Evolutionary conservation across 331 rosid species (phyloP).

Genomic region (Quercus phellos): DNA sequence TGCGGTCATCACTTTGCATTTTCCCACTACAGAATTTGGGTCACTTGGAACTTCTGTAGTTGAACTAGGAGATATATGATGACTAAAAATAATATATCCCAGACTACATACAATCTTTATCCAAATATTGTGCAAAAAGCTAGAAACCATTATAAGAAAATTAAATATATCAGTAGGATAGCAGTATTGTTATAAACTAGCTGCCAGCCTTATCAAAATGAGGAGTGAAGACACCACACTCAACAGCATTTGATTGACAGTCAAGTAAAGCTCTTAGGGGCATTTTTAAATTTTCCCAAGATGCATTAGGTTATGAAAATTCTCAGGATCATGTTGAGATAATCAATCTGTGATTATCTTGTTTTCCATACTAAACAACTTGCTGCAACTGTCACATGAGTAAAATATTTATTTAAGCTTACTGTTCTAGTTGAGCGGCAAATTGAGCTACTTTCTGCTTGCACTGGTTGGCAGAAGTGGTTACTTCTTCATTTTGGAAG

Average conservation of each 20-base stretch:
- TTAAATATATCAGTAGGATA: not conserved
- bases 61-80: not conserved
- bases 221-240: not conserved
- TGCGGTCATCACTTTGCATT: not conserved
- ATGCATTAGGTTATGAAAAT: not conserved
- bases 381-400: not conserved
- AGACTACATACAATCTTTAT: not conserved
- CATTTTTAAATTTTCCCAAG: not conserved
- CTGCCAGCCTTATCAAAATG: not conserved
- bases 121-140: not conserved
- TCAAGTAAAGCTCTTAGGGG: not conserved
- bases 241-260: not conserved
- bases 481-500: conserved; percentile 82
- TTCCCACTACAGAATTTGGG: not conserved
- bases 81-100: not conserved
- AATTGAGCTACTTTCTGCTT: conserved; percentile 94
- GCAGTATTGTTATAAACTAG: not conserved
- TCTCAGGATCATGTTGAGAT: not conserved
- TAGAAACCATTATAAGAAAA: not conserved
- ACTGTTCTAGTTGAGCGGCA: conserved; percentile 94
- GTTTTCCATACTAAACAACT: not conserved
- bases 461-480: conserved; percentile 83
- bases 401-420: conserved; percentile 25
- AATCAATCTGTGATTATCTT: not conserved
- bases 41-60: not conserved